Base-by-base conservation (phyloP, 1,139 yeast species). In the Nakaseomyces glabratus region DNA sequence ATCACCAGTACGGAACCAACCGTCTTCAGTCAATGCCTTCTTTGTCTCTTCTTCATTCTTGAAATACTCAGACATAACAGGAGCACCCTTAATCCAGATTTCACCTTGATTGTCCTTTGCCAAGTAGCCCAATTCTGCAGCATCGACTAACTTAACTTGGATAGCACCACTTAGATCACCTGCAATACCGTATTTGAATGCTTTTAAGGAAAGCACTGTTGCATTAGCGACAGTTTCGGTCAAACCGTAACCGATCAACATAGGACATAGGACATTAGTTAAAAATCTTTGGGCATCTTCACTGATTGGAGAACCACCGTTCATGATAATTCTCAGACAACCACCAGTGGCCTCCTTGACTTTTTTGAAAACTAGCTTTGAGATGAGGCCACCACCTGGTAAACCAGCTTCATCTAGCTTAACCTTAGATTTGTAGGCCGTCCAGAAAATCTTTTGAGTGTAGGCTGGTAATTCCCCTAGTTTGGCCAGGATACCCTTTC, bases 291-390 rank as follows among this genome's bases (percentile, higher is more conserved):
- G 97, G n/a, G 97, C 90, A 45, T 82, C 93, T 40, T 57, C 58
- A 11, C 95, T 80, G 41, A 90, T 68, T 36, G 97, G 88, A 12
- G 97, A 85, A 41, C 99, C 99, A 61, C 99, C 99, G 58, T 84
- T 86, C 61, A 90, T 66, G 37, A 81, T 68, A 39, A 66, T 62
- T 51, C 77, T 73, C 47, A 90, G 66, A 34, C 76, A 65, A 43
- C 99, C 98, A 63, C 99, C 99, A 33, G 98, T 90, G 24, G 96
- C 97, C 41, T 79, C 84, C 62, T 80, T 84, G 48, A 93, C 79
- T 61, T 82, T 84, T 61, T 82, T 85, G 67, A 90, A 90, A 36
- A 90, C 68, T 16, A 84, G 55, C 44, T 72, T 73, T 52, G 78
- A 84, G 46, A 76, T 62, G 15, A 77, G 51, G 2, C 74, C 65